Evolutionary conservation across 305 asterid species (phyloP).

Genomic region (Nicotiana rustica): DNA sequence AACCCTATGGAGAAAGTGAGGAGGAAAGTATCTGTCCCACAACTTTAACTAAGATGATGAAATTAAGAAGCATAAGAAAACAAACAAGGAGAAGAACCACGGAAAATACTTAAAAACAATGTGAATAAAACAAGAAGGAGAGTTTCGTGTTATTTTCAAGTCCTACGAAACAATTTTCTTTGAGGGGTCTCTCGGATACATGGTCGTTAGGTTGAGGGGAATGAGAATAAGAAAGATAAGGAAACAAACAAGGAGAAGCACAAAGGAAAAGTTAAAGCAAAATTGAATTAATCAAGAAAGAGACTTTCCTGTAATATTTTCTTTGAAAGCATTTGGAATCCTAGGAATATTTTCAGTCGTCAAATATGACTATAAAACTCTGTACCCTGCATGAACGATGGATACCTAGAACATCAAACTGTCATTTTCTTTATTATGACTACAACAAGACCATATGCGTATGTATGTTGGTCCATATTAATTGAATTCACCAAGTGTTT

Average conservation of each 20-base stretch:
- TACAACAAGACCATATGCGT: not conserved
- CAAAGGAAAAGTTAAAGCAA: not conserved
- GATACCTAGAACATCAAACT: no score
- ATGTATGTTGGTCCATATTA: not conserved
- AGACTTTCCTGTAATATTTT: not conserved
- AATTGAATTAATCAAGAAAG: not conserved
- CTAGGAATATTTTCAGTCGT: not conserved
- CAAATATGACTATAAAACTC: no score
- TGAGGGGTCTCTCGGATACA: no score
- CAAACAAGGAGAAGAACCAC: slow-evolving; percentile 23
- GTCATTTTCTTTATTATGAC: not conserved
- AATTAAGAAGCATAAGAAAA: not conserved
- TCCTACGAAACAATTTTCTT: no score
- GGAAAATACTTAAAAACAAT: not conserved
- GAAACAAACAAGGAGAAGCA: not conserved
- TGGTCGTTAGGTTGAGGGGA: not conserved
- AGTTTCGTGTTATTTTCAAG: not conserved
- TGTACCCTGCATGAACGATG: no score
- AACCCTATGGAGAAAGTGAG: no score
- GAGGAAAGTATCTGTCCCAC: not conserved
- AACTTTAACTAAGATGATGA: not conserved
- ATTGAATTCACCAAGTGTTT: not conserved
- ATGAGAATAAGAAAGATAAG: not conserved
- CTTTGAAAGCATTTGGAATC: slow-evolving; percentile 27
- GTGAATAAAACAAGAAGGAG: not conserved